phyloP scores from a whole-genome alignment of 352 stramenopile genomes.

The Globisporangium ultimum region DNA sequence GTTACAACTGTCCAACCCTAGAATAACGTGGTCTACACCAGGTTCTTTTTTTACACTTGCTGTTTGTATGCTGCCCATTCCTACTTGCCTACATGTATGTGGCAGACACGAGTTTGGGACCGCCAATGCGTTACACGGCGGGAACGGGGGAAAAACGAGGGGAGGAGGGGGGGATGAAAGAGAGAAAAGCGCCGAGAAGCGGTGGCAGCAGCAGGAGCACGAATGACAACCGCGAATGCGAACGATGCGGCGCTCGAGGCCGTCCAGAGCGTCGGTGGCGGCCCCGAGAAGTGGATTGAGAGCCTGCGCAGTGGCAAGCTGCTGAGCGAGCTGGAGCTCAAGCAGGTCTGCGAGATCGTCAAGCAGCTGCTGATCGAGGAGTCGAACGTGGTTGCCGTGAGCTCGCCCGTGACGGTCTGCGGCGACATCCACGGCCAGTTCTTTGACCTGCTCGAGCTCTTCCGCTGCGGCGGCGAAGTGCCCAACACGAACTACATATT shows the following conservation, averaged over 20 bases:
- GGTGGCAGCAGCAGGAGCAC: not conserved
- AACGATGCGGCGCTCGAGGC: slow-evolving; percentile 58
- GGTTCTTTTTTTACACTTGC: too few species aligned
- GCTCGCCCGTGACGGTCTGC: slow-evolving; percentile 86
- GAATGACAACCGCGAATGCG: slow-evolving; percentile 50
- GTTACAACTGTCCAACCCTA: too few species aligned
- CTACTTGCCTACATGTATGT: too few species aligned
- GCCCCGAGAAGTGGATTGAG: slow-evolving; percentile 85
- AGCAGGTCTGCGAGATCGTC: slow-evolving; percentile 88
- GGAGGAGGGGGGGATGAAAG: not conserved
- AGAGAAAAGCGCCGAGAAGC: not conserved
- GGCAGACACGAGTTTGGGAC: too few species aligned
- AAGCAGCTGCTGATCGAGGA: slow-evolving; percentile 91
- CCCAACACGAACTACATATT: slow-evolving; percentile 90
- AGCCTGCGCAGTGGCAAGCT: slow-evolving; percentile 72
- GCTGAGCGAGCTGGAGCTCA: slow-evolving; percentile 85
- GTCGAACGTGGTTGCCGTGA: slow-evolving; percentile 89
- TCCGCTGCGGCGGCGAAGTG: slow-evolving; percentile 80
- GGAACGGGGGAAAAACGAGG: too few species aligned
- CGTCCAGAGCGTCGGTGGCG: slow-evolving; percentile 55
- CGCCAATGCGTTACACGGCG: too few species aligned
- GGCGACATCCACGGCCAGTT: slow-evolving; percentile 91
- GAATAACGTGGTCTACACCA: too few species aligned
- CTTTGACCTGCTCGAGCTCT: slow-evolving; percentile 87
- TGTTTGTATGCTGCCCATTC: too few species aligned